Percentiles rank a stretch among this genome's conserved stretches.
These are phyloP conservation scores for Amphicarpaea edgeworthii DNA, from an alignment of 306 rosid species.

Conservation along the genomic window DNA sequence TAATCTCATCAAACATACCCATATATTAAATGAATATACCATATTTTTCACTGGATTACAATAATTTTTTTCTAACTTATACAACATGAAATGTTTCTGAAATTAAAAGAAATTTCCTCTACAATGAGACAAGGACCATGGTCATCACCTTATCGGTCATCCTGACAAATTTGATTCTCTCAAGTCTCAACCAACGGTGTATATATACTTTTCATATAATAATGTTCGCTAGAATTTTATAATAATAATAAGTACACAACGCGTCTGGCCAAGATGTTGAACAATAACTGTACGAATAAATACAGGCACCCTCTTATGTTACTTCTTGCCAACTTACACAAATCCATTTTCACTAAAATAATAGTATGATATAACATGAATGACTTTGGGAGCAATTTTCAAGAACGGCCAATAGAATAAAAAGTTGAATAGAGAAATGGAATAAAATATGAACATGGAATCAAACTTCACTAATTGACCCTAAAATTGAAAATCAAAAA, in stretches of 20 bases:
- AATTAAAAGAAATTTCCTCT: background rate
- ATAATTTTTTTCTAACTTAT: background rate
- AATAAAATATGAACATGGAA: background rate
- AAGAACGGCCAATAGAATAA: background rate
- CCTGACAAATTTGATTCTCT: background rate
- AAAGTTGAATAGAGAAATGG: background rate
- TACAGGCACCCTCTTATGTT: background rate
- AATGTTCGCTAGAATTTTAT: background rate
- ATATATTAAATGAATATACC: background rate
- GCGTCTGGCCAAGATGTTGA: background rate
- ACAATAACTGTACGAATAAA: background rate
- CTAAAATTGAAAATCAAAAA: background rate
- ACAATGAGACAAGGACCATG: background rate
- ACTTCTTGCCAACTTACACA: background rate
- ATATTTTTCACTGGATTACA: background rate
- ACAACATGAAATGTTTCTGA: background rate
- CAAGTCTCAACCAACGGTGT: background rate
- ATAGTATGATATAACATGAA: background rate
- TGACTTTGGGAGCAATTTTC: background rate
- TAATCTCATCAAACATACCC: background rate
- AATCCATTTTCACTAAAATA: conserved; percentile 1
- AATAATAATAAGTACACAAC: too few species aligned
- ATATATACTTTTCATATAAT: background rate
- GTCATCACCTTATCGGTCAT: too few species aligned
- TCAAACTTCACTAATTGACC: background rate